A percentile compares a stretch with the other conserved stretches of the same genome.
Evolutionary conservation across 495 filamentous ascomycete genomes (phyloP).

Genomic region (Penicillium herquei): DNA sequence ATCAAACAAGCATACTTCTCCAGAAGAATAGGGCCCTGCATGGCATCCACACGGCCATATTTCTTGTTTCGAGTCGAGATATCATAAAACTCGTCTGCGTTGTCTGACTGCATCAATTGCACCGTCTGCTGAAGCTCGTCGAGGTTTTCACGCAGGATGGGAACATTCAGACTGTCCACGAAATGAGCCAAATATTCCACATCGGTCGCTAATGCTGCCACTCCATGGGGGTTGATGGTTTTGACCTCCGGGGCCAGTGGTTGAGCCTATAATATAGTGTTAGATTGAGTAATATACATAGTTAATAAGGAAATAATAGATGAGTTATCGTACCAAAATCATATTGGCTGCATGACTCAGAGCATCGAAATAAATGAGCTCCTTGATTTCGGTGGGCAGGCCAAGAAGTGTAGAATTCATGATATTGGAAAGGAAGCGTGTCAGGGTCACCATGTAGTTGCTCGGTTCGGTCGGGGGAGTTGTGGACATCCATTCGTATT

Average conservation of each 20-base stretch:
- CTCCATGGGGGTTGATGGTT: conserved; percentile 83
- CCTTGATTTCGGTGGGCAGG: conserved; percentile 90
- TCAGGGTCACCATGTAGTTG: conserved; percentile 92
- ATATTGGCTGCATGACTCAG: conserved; percentile 83
- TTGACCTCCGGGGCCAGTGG: conserved; percentile 77
- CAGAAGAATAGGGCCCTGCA: conserved; percentile 79
- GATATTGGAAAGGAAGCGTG: conserved; percentile 89
- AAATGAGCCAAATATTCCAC: conserved; percentile 80
- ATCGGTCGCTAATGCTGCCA: conserved; percentile 75
- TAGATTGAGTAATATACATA: neutral
- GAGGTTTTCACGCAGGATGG: conserved; percentile 77
- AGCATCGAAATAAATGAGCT: conserved; percentile 96
- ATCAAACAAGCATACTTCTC: conserved; percentile 66
- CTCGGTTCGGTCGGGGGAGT: conserved; percentile 66
- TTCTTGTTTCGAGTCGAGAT: conserved; percentile 81
- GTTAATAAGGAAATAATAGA: neutral
- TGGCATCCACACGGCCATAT: conserved; percentile 86
- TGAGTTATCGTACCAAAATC: conserved; percentile 61
- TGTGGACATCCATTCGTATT: conserved; percentile 89
- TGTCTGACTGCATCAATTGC: conserved; percentile 79
- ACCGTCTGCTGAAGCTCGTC: conserved; percentile 94
- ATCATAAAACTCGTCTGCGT: conserved; percentile 93
- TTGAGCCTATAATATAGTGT: conserved; percentile 55
- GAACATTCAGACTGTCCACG: conserved; percentile 76
- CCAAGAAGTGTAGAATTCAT: conserved; percentile 93